phyloP scores from a whole-genome alignment of 176 grass and related monocot genomes.

The Musa beccarii region DNA sequence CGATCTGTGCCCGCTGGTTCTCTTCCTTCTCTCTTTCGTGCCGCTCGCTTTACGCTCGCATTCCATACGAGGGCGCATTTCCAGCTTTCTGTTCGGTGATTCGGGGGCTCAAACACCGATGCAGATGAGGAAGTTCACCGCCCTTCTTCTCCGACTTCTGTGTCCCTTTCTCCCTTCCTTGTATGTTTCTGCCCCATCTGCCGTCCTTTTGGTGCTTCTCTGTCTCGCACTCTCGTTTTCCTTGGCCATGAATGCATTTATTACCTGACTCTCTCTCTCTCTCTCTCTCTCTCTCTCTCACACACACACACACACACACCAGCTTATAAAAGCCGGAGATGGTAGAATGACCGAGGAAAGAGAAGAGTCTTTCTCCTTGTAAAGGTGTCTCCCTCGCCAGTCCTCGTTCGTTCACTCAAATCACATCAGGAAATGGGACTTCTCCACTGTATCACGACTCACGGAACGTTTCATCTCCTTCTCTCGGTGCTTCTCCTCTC shows the following conservation, averaged over 20 bases:
- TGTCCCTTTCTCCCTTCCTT: not conserved
- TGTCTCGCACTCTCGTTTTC: constrained; percentile 5
- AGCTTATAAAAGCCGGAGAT: not conserved
- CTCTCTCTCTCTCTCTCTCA: not conserved
- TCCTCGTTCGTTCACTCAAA: not conserved
- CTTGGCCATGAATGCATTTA: not conserved
- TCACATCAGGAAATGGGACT: constrained; percentile 26
- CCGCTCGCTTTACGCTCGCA: no score
- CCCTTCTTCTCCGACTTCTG: not conserved
- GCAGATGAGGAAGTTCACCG: not conserved
- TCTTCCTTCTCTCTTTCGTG: no score
- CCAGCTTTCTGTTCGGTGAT: no score
- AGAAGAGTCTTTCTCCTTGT: not conserved
- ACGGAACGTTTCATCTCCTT: constrained; percentile 16
- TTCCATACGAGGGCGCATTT: no score
- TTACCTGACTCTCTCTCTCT: not conserved
- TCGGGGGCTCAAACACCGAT: not conserved
- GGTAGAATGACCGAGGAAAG: not conserved
- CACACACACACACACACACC: no score
- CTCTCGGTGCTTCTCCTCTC: constrained; percentile 16
- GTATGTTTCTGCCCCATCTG: not conserved
- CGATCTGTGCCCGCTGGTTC: no score
- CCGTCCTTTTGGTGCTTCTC: constrained; percentile 2
- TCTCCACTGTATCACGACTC: constrained; percentile 22
- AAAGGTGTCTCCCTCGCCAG: not conserved